Evolutionary conservation across 208 protist species (phyloP).

Genomic region (Naegleria fowleri): DNA sequence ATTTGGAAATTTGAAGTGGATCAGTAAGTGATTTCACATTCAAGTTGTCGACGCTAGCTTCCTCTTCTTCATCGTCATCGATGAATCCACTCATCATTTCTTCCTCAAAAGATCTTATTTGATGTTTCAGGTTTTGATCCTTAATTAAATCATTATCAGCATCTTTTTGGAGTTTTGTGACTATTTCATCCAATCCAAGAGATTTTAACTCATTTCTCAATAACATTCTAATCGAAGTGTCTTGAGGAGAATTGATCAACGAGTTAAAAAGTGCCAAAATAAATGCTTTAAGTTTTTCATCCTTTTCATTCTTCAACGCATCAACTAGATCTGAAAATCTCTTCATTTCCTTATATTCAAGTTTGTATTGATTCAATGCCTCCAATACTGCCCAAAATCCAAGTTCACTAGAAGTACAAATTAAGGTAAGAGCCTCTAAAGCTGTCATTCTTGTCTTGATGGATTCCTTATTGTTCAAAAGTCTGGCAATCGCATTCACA

Average conservation of each 20-base stretch:
- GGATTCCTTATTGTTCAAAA: not conserved
- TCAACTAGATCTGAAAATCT: conserved; percentile 3
- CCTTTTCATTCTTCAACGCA: not conserved
- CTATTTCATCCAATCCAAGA: not conserved
- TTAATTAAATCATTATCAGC: not conserved
- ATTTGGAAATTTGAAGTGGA: not conserved
- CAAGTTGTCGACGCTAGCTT: not conserved
- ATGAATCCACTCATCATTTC: conserved; percentile 14
- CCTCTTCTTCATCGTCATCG: not conserved
- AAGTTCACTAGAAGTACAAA: conserved; percentile 6
- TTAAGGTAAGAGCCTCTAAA: not conserved
- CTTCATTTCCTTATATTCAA: not conserved
- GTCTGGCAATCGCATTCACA: not conserved
- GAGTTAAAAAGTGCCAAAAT: not conserved
- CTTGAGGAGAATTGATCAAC: not conserved
- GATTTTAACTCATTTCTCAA: not conserved
- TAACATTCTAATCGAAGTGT: not conserved
- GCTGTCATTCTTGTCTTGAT: not conserved
- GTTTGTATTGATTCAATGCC: not conserved
- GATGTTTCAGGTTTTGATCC: not conserved
- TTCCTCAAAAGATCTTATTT: not conserved
- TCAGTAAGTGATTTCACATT: not conserved
- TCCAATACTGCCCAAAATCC: conserved; percentile 19
- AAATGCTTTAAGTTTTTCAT: not conserved
- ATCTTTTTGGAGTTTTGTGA: not conserved